Evolutionary conservation across 1,284 basidiomycete genomes (phyloP), one percentile per base, ranked within the genome.

Genomic region (Trametes versicolor): DNA sequence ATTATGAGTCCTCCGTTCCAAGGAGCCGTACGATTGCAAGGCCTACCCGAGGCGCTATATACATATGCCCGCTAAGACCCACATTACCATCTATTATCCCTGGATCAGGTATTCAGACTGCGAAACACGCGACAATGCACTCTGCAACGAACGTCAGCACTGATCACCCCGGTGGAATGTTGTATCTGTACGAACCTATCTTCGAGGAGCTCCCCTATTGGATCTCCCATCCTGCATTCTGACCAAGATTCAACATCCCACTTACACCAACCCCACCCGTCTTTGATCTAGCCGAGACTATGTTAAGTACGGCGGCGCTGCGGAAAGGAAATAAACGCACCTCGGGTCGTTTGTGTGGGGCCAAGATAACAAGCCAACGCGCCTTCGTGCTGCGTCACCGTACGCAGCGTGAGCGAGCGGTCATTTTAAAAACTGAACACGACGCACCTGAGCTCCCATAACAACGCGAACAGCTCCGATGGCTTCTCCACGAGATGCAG

Each of bases 331-430:
- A 32, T 23, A 25, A n/a, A 61, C 71, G 39, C 69, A 89, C 89
- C 77, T 91, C 89, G 21, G 91, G 91, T 70, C 87, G 91, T 75
- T 92, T 92, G 74, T 92, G 90, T 15, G 91, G 91, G 1, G 90
- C 89, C 25, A 91, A 76, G 19, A 92, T 81, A 34, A 91, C 81
- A 13, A 93, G 79, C 89, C 90, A 92, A 39, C 76, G 75, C 3
- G 82, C 82, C 70, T 87, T 87, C 43, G 81, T 84, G 65, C 87
- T 87, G 55, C 25, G 27, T 3, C 37, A 51, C 55, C 41, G 45
- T 27, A 23, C 17, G 25, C 41, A 21, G 19, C 25, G 6, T 37
- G 13, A 37, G 51, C 25, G 29, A 36, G 17, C 32, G 5, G 3
- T 1, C 17, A 36, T 19, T 8, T 5, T 13, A 32, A 58, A 17